Evolutionary conservation across 2,329 filamentous ascomycete genomes (phyloP).

Genomic region (Phialocephala sp.): DNA sequence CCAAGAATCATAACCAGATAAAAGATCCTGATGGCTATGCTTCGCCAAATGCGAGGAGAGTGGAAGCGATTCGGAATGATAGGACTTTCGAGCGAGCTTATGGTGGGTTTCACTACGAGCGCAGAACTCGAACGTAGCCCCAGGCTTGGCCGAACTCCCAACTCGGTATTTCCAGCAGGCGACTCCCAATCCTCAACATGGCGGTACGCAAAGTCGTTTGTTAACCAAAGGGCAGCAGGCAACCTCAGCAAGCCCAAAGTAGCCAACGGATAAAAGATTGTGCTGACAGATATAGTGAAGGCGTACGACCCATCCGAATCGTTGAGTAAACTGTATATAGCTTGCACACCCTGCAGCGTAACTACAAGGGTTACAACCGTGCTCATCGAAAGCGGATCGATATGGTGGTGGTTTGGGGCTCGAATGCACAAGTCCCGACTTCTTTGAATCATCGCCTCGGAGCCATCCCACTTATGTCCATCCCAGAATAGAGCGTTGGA

Average conservation of each 20-base stretch:
- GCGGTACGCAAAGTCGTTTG: slow-evolving; percentile 15
- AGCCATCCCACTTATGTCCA: slow-evolving; percentile 43
- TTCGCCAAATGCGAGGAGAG: background rate
- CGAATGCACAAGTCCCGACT: background rate
- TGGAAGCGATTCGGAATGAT: background rate
- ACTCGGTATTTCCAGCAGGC: background rate
- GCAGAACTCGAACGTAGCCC: background rate
- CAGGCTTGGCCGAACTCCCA: background rate
- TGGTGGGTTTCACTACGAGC: background rate
- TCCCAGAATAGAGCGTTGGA: slow-evolving; percentile 47
- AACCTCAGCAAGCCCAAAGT: slow-evolving; percentile 36
- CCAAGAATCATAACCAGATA: background rate
- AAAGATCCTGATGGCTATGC: background rate
- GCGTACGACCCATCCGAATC: background rate
- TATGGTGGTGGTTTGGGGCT: background rate
- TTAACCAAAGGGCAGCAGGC: slow-evolving; percentile 35
- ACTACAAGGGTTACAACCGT: slow-evolving; percentile 34
- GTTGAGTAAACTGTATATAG: background rate
- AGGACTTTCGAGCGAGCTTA: background rate
- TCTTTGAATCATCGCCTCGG: slow-evolving; percentile 39
- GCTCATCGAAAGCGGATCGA: background rate
- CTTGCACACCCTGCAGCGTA: slow-evolving; percentile 30
- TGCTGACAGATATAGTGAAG: slow-evolving; percentile 18
- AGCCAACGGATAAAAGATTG: slow-evolving; percentile 36
- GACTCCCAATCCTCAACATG: background rate